These are phyloP conservation scores for Talaromyces marneffei DNA, from an alignment of 2,329 filamentous ascomycete genomes.

Conservation along the genomic window DNA sequence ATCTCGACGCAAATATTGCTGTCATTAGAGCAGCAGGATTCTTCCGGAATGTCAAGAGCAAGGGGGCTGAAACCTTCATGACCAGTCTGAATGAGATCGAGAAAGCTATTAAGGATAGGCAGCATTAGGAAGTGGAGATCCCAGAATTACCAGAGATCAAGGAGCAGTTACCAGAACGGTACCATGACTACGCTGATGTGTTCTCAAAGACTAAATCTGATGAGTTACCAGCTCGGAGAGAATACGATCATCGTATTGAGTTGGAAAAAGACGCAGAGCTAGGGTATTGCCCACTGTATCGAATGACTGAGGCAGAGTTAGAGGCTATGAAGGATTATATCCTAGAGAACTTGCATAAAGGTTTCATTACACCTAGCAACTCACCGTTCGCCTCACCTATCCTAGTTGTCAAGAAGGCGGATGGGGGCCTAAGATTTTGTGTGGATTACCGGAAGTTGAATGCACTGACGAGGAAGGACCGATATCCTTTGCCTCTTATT, in stretches of 20 bases:
- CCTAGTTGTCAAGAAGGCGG: constrained; percentile 12
- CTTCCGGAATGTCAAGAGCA: too few species aligned
- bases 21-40: too few species aligned
- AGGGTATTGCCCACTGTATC: constrained; percentile 4
- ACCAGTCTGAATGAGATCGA: neutral
- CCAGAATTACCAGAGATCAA: too few species aligned
- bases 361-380: too few species aligned
- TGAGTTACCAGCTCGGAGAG: neutral
- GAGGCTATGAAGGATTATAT: constrained; percentile 1
- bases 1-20: too few species aligned
- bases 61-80: neutral
- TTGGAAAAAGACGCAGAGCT: neutral
- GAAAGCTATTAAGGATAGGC: neutral
- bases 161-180: neutral
- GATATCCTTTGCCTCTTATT: constrained; percentile 23
- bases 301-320: neutral
- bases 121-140: neutral
- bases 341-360: constrained; percentile 2
- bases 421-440: constrained; percentile 14
- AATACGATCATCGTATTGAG: constrained; percentile 2
- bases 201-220: too few species aligned
- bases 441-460: neutral
- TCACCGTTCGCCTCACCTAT: neutral
- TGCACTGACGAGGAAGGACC: constrained; percentile 19
- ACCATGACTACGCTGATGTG: neutral